phyloP scores from a whole-genome alignment of 129 eudicot genomes.

The Rutidosis leptorrhynchoides region DNA sequence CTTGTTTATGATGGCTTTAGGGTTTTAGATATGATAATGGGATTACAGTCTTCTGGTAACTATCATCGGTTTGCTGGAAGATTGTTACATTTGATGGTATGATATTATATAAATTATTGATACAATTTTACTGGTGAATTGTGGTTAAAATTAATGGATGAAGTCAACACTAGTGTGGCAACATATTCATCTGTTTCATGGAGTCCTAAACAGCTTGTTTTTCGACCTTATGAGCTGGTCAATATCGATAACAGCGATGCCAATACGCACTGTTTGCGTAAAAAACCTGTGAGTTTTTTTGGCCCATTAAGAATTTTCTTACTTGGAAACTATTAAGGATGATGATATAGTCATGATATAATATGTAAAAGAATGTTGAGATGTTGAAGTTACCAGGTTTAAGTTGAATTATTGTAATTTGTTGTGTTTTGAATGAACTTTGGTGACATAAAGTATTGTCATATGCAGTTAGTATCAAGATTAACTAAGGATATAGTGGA shows the following conservation, averaged over 20 bases:
- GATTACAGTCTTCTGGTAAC: slow-evolving; percentile 81
- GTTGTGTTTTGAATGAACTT: background rate
- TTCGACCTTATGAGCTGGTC: slow-evolving; percentile 50
- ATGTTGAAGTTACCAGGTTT: slow-evolving; percentile 17
- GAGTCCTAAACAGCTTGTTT: slow-evolving; percentile 68
- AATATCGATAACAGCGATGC: slow-evolving; percentile 10
- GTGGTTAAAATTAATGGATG: slow-evolving; percentile 50
- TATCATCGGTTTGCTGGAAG: slow-evolving; percentile 47
- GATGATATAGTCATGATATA: background rate
- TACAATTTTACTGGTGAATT: slow-evolving; percentile 9
- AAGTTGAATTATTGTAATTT: background rate
- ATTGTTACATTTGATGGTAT: slow-evolving; percentile 26
- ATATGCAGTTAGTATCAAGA: slow-evolving; percentile 76
- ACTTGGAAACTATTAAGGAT: background rate
- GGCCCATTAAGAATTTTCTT: background rate
- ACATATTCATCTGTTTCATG: slow-evolving; percentile 41
- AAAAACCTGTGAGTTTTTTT: slow-evolving; percentile 66
- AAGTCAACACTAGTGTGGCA: slow-evolving; percentile 32
- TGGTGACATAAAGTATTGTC: slow-evolving; percentile 21
- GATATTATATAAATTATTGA: background rate
- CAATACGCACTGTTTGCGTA: slow-evolving; percentile 42
- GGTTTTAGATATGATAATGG: slow-evolving; percentile 66
- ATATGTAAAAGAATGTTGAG: background rate
- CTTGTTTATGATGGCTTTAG: slow-evolving; percentile 24
- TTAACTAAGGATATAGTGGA: slow-evolving; percentile 87